Percentiles rank a stretch among this genome's conserved stretches.
phyloP scores from a whole-genome alignment of 805 yeast genomes.

The Ogataea nonfermentans region DNA sequence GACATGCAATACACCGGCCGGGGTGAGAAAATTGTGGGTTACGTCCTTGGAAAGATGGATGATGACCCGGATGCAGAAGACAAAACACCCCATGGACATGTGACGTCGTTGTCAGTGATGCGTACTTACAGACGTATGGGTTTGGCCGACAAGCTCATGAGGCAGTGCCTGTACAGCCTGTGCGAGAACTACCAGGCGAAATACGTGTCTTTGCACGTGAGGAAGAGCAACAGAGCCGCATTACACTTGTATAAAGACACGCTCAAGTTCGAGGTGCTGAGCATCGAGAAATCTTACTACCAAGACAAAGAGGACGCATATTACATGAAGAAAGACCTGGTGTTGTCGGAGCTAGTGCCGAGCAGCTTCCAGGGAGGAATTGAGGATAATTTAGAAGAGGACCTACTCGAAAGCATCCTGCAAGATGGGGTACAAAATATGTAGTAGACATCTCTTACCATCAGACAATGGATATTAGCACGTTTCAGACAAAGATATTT shows the following conservation, averaged over 20 bases:
- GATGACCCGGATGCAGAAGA: constrained; percentile 72
- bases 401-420: constrained; percentile 39
- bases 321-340: constrained; percentile 77
- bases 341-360: constrained; percentile 60
- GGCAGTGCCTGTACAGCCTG: constrained; percentile 72
- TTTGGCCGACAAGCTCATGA: constrained; percentile 86
- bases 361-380: constrained; percentile 48
- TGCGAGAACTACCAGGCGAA: constrained; percentile 79
- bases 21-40: constrained; percentile 89
- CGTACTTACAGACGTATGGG: constrained; percentile 95
- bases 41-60: constrained; percentile 94
- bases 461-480: constrained; percentile 1
- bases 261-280: constrained; percentile 73
- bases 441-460: constrained; percentile 3
- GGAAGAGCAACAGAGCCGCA: constrained; percentile 93
- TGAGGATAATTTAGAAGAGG: constrained; percentile 56
- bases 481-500: constrained; percentile 59
- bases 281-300: constrained; percentile 84
- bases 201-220: constrained; percentile 87
- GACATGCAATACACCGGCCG: constrained; percentile 53
- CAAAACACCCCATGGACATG: constrained; percentile 82
- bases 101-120: constrained; percentile 92
- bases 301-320: constrained; percentile 98
- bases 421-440: constrained; percentile 13
- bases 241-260: constrained; percentile 87